Evolutionary conservation across 768 basidiomycete species (phyloP), one percentile per base, ranked within the genome.

Genomic region (Cystofilobasidium macerans): DNA sequence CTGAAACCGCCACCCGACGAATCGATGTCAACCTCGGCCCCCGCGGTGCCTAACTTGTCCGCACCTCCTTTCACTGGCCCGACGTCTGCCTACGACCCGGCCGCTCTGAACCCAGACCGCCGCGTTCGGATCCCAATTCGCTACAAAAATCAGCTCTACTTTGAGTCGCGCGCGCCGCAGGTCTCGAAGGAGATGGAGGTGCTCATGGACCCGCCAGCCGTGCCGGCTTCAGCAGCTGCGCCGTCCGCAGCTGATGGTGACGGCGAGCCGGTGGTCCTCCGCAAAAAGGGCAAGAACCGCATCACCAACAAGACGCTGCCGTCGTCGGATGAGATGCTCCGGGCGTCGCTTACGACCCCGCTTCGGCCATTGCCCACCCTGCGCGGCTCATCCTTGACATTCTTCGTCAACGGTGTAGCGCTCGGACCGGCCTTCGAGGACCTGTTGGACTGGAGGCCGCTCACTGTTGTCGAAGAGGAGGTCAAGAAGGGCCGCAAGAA

Each of bases 91-190:
- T 32, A 24, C 62, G 56, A 36, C 61, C 18, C 48, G 6, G 18
- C 33, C 30, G 26, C 38, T 14, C 53, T 57, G 8, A 24, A 45
- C 11, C 63, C 53, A 3, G 40, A 86, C 69, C 84, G 85, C 69
- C 84, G 95, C 62, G 88, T 91, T 73, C 88, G 95, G 63, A 88
- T 94, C 68, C 84, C 93, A 4, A 93, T 99, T 73, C 87, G 88
- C 67, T 88, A 90, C 77, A 95, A 94, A 77, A 89, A 89, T n/a
- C 92, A 94, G 76, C 87, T 90, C 69, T 92, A 93, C 75, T 97
- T 97, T 75, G 95, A 99, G 78, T 85, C 85, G 67, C 79, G 89
- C 68, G 94, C 98, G 75, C 97, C 95, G 74, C 77, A 84, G 13
- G 84, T 85, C 66, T 84, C 82, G 33, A 95, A 93, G 75, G 95